These are phyloP conservation scores for Kodamaea jinghongensis DNA, from an alignment of 805 yeast species.

Conservation along the genomic window DNA sequence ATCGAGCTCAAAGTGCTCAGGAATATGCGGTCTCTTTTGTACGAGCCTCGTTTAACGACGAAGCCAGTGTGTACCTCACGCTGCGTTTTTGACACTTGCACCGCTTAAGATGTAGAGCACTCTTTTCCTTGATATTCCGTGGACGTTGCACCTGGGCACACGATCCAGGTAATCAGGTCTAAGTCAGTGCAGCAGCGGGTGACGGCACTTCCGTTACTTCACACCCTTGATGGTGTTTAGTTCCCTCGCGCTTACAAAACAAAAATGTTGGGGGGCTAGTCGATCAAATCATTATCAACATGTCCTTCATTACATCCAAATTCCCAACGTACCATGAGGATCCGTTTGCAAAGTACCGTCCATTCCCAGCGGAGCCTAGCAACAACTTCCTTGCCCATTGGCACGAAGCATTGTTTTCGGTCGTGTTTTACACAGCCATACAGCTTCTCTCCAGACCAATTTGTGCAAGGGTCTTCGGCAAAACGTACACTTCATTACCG, in stretches of 20 bases:
- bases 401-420: conserved; percentile 70
- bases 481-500: conserved; percentile 48
- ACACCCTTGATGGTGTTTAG: too few relatives aligned
- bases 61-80: too few relatives aligned
- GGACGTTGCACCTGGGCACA: too few relatives aligned
- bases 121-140: too few relatives aligned
- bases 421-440: conserved; percentile 56
- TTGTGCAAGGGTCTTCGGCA: conserved; percentile 49
- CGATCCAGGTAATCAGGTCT: too few relatives aligned
- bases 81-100: too few relatives aligned
- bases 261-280: neutral
- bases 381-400: conserved; percentile 51
- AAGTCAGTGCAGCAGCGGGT: too few relatives aligned
- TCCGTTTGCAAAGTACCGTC: conserved; percentile 43
- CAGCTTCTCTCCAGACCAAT: conserved; percentile 53
- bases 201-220: too few relatives aligned
- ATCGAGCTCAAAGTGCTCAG: too few relatives aligned
- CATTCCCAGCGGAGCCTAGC: conserved; percentile 44
- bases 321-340: conserved; percentile 35
- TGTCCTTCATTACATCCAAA: conserved; percentile 11
- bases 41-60: too few relatives aligned
- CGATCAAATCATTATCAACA: neutral
- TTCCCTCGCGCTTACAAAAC: neutral
- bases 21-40: too few relatives aligned
- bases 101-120: too few relatives aligned